Percentiles rank a stretch among this genome's conserved stretches.
phyloP scores from a whole-genome alignment of 176 grass and related monocot species.

The Hyparrhenia diplandra region DNA sequence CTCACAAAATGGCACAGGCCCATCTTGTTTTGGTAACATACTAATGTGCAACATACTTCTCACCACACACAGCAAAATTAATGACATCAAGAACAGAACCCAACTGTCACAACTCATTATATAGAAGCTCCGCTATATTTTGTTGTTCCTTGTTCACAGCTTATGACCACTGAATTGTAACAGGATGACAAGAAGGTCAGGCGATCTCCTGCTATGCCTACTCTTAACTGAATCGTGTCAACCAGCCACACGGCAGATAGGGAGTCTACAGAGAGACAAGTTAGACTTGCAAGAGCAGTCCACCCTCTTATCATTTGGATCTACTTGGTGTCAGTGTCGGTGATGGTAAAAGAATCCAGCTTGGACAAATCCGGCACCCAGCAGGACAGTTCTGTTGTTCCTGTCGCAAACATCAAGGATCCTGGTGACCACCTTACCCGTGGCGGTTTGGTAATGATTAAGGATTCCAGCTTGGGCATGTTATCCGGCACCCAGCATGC shows the following conservation, averaged over 20 bases:
- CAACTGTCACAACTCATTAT: background rate
- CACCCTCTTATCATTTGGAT: background rate
- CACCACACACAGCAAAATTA: background rate
- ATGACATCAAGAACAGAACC: background rate
- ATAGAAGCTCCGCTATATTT: background rate
- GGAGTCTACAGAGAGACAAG: background rate
- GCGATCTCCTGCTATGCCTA: background rate
- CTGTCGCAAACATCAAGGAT: constrained; percentile 79
- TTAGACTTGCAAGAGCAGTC: background rate
- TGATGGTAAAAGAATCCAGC: constrained; percentile 54
- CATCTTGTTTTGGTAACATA: no score
- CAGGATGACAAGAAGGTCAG: background rate
- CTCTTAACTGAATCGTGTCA: no score
- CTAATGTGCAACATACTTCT: no score
- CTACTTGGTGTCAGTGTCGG: constrained; percentile 39
- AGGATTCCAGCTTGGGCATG: no score
- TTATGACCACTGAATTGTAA: background rate
- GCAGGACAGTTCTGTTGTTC: constrained; percentile 86
- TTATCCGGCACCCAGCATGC: no score
- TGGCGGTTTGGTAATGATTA: constrained; percentile 74
- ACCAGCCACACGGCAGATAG: background rate
- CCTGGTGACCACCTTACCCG: constrained; percentile 85
- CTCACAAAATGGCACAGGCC: no score
- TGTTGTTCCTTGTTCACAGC: background rate
- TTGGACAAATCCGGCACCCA: constrained; percentile 91